Percentiles rank a stretch among this genome's conserved stretches.
Conservation (phyloP, 257 asterid genomes). For the Cruciata laevipes region DNA sequence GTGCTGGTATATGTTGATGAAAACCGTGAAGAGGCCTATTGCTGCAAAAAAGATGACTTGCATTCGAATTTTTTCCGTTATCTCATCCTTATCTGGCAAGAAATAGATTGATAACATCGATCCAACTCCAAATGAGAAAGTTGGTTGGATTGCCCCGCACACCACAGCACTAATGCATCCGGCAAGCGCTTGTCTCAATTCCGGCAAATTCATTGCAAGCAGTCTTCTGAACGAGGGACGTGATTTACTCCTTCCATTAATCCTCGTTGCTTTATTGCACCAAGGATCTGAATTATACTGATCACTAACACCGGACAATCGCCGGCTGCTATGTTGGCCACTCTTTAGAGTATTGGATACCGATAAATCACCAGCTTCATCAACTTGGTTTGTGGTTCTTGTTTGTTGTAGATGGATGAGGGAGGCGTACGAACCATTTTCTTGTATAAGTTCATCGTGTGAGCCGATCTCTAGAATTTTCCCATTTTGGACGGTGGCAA, state of each 20-base stretch:
- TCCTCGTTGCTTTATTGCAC: constrained; percentile 15
- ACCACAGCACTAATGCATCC: constrained; percentile 62
- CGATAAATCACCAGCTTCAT: constrained; percentile 4
- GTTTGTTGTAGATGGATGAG: constrained; percentile 64
- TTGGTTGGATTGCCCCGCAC: constrained; percentile 77
- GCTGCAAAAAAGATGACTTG: constrained; percentile 56
- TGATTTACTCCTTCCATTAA: constrained; percentile 7
- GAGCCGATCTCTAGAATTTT: constrained; percentile 62
- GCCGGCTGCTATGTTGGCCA: constrained; percentile 33
- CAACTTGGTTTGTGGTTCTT: background rate
- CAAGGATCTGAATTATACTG: constrained; percentile 31
- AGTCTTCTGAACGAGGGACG: constrained; percentile 64
- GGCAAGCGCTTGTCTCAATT: constrained; percentile 63
- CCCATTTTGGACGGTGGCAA: constrained; percentile 61
- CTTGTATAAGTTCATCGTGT: constrained; percentile 47
- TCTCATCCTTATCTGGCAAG: constrained; percentile 41
- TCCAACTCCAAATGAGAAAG: constrained; percentile 74
- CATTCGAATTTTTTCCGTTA: constrained; percentile 45
- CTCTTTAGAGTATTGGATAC: constrained; percentile 11
- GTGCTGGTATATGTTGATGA: constrained; percentile 59
- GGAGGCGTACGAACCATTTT: constrained; percentile 42
- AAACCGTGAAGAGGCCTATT: constrained; percentile 53
- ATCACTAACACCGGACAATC: background rate
- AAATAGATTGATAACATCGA: constrained; percentile 62
- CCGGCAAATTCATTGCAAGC: constrained; percentile 80